Conservation (phyloP, 1,139 yeast genomes). For the Blastobotrys buckinghamii region DNA sequence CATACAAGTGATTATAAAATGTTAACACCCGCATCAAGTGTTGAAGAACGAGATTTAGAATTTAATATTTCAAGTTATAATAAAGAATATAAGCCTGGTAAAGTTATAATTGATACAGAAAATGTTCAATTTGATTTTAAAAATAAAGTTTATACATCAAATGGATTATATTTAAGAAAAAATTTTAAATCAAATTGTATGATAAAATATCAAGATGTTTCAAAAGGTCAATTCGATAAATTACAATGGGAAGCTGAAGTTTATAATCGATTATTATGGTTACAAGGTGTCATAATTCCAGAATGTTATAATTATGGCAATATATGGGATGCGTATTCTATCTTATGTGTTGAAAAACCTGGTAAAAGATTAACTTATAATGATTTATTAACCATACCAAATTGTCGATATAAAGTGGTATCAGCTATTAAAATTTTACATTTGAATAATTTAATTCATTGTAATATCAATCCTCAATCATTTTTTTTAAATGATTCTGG, state of each 20-base stretch:
- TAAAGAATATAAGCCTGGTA: constrained; percentile 3
- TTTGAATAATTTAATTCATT: constrained; percentile 5
- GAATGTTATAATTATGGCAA: constrained; percentile 8
- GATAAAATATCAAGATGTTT: constrained; percentile 7
- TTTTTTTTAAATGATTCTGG: constrained; percentile 6
- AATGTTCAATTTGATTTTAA: not conserved
- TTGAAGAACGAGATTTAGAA: constrained; percentile 5
- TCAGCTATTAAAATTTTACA: constrained; percentile 8
- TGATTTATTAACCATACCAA: constrained; percentile 4
- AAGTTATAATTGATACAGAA: not conserved
- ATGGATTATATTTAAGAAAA: not conserved
- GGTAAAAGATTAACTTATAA: constrained; percentile 7
- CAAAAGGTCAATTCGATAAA: constrained; percentile 8
- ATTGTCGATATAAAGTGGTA: constrained; percentile 8
- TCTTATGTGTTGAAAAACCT: constrained; percentile 4
- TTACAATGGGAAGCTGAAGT: constrained; percentile 14
- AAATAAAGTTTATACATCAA: not conserved
- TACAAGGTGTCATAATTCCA: constrained; percentile 10
- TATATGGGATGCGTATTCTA: constrained; percentile 11
- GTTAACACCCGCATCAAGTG: constrained; percentile 4
- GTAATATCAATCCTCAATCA: constrained; percentile 6
- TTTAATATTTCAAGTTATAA: constrained; percentile 4
- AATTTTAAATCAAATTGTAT: constrained; percentile 6
- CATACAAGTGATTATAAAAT: constrained; percentile 6
- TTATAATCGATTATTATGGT: constrained; percentile 7